A percentile compares a stretch with the other conserved stretches of the same genome.
Conservation (phyloP, 768 basidiomycete genomes). For the Mycena chlorophos region DNA sequence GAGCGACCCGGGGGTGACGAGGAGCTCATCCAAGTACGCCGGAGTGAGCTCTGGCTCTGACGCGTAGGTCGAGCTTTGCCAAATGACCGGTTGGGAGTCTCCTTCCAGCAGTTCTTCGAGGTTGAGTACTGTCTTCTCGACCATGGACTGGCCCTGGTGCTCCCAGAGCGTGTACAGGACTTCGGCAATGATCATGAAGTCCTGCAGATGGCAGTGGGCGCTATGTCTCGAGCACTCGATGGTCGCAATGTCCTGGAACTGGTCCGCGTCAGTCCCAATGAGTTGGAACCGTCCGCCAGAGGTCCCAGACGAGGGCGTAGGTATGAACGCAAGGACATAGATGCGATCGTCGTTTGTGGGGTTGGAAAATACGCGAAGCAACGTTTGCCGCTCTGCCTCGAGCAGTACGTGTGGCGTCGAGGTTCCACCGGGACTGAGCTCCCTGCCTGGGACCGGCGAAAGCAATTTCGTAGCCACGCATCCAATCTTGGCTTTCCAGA, state of each 20-base stretch:
- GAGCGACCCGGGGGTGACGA: constrained; percentile 69
- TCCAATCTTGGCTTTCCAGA: constrained; percentile 79
- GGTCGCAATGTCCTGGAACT: constrained; percentile 54
- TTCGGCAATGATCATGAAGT: constrained; percentile 62
- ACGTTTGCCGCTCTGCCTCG: constrained; percentile 58
- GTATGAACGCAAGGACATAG: constrained; percentile 71
- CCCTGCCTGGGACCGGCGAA: constrained; percentile 36
- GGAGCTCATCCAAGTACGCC: constrained; percentile 83
- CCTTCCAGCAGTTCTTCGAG: constrained; percentile 35
- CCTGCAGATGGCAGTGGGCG: constrained; percentile 72
- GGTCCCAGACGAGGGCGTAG: constrained; percentile 59
- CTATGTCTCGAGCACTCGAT: constrained; percentile 63
- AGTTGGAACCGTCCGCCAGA: constrained; percentile 84
- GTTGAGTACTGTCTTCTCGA: constrained; percentile 57
- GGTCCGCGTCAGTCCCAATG: constrained; percentile 54
- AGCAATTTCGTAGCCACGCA: constrained; percentile 67
- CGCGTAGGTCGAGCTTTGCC: constrained; percentile 62
- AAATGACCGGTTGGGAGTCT: constrained; percentile 37
- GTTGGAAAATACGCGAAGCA: constrained; percentile 63
- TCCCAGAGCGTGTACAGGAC: constrained; percentile 79
- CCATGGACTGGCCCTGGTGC: constrained; percentile 69
- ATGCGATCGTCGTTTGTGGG: constrained; percentile 50
- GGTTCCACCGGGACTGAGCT: constrained; percentile 32
- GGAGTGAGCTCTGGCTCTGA: constrained; percentile 77
- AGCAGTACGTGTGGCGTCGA: constrained; percentile 48